Percentiles rank a stretch among this genome's conserved stretches.
phyloP scores from a whole-genome alignment of 1,284 basidiomycete species.

The Phellopilus nigrolimitatus region DNA sequence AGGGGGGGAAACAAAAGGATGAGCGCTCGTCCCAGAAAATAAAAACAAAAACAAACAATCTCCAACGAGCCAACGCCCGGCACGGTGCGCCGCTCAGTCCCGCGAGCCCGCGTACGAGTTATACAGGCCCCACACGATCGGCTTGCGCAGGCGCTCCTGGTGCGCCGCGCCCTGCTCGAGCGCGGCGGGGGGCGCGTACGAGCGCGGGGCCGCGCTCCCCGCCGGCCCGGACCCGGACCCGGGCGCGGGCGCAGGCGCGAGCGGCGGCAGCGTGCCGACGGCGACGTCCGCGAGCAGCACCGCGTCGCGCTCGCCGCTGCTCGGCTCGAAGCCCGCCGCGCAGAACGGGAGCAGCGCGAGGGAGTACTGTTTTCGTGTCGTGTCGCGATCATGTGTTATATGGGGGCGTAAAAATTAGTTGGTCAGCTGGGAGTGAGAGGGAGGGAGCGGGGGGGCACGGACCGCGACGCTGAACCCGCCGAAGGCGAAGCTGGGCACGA shows the following conservation, averaged over 20 bases:
- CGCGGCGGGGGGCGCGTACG: constrained; percentile 10
- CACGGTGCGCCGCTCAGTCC: background rate
- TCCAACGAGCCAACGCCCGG: no score
- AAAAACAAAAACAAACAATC: no score
- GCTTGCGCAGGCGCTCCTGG: constrained; percentile 9
- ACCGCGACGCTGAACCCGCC: constrained; percentile 45
- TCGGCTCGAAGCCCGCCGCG: constrained; percentile 30
- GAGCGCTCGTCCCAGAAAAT: no score
- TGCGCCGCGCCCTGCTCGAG: constrained; percentile 13
- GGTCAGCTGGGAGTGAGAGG: background rate
- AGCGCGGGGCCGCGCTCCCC: background rate
- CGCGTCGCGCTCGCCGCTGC: constrained; percentile 29
- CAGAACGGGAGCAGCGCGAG: constrained; percentile 41
- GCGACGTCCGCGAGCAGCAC: constrained; percentile 38
- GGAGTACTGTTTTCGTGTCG: constrained; percentile 36
- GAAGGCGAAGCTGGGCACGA: constrained; percentile 43
- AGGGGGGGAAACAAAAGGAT: background rate
- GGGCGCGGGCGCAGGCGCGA: background rate
- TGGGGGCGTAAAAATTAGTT: background rate
- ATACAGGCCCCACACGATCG: constrained; percentile 16
- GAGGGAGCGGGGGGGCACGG: constrained; percentile 25
- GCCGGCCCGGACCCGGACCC: background rate
- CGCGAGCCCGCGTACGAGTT: background rate
- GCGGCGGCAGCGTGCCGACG: background rate
- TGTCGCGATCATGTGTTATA: background rate